These are phyloP conservation scores for Candida chilensis DNA, from an alignment of 805 yeast species.

Conservation along the genomic window DNA sequence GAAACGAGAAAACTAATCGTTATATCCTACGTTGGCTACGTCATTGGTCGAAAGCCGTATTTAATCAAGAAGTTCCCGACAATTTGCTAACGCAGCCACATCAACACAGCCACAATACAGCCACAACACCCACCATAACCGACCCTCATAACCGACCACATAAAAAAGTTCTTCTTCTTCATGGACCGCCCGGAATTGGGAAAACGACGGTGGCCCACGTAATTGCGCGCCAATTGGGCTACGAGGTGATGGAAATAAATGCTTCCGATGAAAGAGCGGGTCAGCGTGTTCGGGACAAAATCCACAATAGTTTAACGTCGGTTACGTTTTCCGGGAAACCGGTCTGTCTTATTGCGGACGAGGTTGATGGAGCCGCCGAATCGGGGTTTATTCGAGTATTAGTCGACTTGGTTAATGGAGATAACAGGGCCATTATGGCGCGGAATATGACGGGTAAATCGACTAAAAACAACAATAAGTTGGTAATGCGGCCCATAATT, in stretches of 20 bases:
- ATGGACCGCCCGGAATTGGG: constrained; percentile 93
- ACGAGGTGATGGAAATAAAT: constrained; percentile 73
- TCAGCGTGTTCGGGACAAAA: constrained; percentile 39
- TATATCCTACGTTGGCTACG: background rate
- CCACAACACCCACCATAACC: too few species aligned
- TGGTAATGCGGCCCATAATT: constrained; percentile 75
- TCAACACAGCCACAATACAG: too few species aligned
- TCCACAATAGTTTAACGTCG: constrained; percentile 54
- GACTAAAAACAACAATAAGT: constrained; percentile 22
- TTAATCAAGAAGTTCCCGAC: background rate
- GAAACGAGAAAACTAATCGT: constrained; percentile 1
- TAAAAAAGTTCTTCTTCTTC: constrained; percentile 59
- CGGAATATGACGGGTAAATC: constrained; percentile 1
- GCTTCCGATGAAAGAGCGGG: constrained; percentile 78
- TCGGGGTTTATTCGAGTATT: constrained; percentile 49
- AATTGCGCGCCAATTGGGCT: constrained; percentile 75
- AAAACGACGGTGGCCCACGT: constrained; percentile 86
- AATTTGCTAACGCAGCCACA: too few species aligned
- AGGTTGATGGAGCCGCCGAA: constrained; percentile 76
- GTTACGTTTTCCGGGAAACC: constrained; percentile 66
- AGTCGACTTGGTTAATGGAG: constrained; percentile 50
- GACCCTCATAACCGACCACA: too few species aligned
- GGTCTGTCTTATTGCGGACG: constrained; percentile 79
- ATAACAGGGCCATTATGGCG: constrained; percentile 42
- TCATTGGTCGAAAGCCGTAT: background rate